Evolutionary conservation across 331 rosid genomes (phyloP).

Genomic region (Malus hybrid): DNA sequence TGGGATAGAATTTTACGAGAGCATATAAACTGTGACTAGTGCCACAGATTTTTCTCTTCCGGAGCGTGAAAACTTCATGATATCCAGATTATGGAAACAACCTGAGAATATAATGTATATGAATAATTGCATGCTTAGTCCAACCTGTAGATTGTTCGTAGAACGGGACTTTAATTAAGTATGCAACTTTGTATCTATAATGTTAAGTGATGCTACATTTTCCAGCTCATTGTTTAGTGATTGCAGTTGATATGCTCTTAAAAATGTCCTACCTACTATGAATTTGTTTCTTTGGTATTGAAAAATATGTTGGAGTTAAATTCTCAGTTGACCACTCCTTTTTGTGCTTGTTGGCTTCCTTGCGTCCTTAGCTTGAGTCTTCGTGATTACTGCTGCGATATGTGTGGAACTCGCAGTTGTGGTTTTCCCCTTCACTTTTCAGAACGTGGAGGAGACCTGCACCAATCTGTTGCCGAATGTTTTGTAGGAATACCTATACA

Average conservation of each 20-base stretch:
- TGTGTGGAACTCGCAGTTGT: background rate
- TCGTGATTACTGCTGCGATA: background rate
- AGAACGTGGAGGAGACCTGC: constrained; percentile 93
- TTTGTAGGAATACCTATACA: constrained; percentile 81
- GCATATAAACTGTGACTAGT: background rate
- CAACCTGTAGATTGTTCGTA: background rate
- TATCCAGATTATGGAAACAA: background rate
- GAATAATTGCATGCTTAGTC: background rate
- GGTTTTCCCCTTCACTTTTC: constrained; percentile 7
- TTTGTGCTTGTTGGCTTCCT: constrained; percentile 12
- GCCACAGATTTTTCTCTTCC: background rate
- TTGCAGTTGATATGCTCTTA: too few relatives aligned
- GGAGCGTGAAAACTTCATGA: background rate
- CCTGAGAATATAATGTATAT: background rate
- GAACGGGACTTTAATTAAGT: background rate
- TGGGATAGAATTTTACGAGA: background rate
- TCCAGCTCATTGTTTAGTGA: constrained; percentile 20
- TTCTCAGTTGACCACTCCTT: too few relatives aligned
- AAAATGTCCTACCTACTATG: too few relatives aligned
- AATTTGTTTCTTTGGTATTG: too few relatives aligned
- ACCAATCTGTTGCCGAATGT: constrained; percentile 71
- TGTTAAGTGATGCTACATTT: too few relatives aligned
- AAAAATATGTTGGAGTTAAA: too few relatives aligned
- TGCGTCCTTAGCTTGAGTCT: background rate
- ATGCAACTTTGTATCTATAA: too few relatives aligned